Evolutionary conservation across 2,329 filamentous ascomycete genomes (phyloP).

Genomic region (Clonostachys rhizophaga): DNA sequence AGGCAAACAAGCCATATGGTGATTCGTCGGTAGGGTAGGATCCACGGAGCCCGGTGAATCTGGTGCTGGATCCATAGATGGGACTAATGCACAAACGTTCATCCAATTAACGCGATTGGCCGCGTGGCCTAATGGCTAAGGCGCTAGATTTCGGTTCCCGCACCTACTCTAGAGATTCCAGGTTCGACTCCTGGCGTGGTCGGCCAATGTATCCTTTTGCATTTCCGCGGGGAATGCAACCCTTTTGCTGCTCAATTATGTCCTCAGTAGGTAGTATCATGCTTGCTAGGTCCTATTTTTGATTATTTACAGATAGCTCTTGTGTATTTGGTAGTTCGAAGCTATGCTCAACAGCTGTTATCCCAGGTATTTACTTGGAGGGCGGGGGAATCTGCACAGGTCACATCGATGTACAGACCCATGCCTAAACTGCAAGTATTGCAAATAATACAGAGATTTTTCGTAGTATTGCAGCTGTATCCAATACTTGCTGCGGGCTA

Average conservation of each 20-base stretch:
- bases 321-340: not conserved
- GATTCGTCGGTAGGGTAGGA: too few species aligned
- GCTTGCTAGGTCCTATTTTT: not conserved
- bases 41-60: too few species aligned
- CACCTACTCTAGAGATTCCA: constrained; percentile 32
- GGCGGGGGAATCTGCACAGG: not conserved
- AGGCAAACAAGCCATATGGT: too few species aligned
- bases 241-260: constrained; percentile 1
- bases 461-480: too few species aligned
- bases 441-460: too few species aligned
- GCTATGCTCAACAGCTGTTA: not conserved
- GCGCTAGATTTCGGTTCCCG: constrained; percentile 33
- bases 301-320: not conserved
- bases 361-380: not conserved
- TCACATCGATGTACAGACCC: too few species aligned
- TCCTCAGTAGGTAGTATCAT: not conserved
- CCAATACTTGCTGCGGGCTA: too few species aligned
- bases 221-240: not conserved
- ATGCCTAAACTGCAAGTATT: not conserved
- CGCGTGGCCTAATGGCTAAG: constrained; percentile 38
- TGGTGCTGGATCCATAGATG: too few species aligned
- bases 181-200: constrained; percentile 38
- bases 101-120: constrained; percentile 10
- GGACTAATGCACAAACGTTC: too few species aligned
- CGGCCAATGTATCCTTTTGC: constrained; percentile 7